phyloP scores from a whole-genome alignment of 2,329 filamentous ascomycete genomes.

The Dothistroma pini region DNA sequence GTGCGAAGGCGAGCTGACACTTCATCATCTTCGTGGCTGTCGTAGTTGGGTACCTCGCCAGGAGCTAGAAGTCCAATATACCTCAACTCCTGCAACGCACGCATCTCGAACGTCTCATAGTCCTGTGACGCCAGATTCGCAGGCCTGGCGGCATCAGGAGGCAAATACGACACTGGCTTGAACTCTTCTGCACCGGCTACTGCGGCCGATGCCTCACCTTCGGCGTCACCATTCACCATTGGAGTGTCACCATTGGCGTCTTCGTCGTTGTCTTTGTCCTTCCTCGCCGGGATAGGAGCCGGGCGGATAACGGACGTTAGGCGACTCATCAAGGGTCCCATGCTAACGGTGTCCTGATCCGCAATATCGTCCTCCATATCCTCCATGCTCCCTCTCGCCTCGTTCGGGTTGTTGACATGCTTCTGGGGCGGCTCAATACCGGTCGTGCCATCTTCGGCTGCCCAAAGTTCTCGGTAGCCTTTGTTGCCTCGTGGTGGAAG shows the following conservation, averaged over 20 bases:
- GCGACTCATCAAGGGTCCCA: conserved; percentile 79
- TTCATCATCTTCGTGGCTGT: conserved; percentile 88
- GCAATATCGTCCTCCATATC: conserved; percentile 80
- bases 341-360: conserved; percentile 84
- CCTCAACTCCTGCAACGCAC: conserved; percentile 83
- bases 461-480: conserved; percentile 88
- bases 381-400: conserved; percentile 80
- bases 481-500: conserved; percentile 81
- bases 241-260: conserved; percentile 44
- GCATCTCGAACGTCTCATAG: conserved; percentile 82
- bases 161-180: conserved; percentile 69
- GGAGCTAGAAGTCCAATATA: conserved; percentile 75
- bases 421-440: conserved; percentile 66
- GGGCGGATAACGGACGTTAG: conserved; percentile 77
- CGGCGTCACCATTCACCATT: conserved; percentile 42
- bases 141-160: conserved; percentile 36
- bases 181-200: conserved; percentile 36
- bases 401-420: conserved; percentile 66
- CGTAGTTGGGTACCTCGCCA: conserved; percentile 71
- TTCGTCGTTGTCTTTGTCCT: conserved; percentile 49
- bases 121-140: conserved; percentile 58
- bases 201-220: conserved; percentile 32
- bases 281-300: conserved; percentile 52
- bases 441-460: conserved; percentile 84
- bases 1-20: conserved; percentile 84